Base-by-base conservation (phyloP, 1,139 yeast genomes). In the Yamadazyma friedrichii region DNA sequence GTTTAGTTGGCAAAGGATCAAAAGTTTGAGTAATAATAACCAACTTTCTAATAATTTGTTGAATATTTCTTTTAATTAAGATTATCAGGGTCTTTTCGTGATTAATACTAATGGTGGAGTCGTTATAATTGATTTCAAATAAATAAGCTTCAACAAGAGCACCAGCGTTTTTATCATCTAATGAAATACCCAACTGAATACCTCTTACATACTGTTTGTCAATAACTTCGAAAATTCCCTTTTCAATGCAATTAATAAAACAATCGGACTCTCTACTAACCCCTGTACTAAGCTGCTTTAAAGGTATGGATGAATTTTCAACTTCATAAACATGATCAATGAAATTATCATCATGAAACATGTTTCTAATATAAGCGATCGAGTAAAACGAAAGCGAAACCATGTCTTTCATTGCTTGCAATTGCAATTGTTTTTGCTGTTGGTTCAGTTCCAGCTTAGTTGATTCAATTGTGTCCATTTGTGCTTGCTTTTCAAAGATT, bases 21-120 rank as follows among this genome's bases (percentile, higher is more conserved):
- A 79, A 59, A 0, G 73, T 60, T 53, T 79, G 84, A 0, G 82
- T 76, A n/a, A 74, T 56, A 1, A 76, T 61, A 22, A 79, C 74
- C 40, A 79, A 65, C 42, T 74, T 59, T 50, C 69, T 67, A 63
- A 79, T 66, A 39, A 78, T 50, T 38, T 67, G 72, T 43, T 72
- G 22, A 9, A 46, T 44, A 12, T 41, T 39, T 16, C 42, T 46
- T 30, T 44, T 39, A 8, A 72, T 59, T 46, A 65, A 61, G 12
- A 6, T 24, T 11, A 10, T n/a, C 12, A 5, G 15, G 22, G 31
- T 16, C 2, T n/a, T 13, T 16, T 25, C 15, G 9, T 24, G 24
- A 15, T 36, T 27, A 13, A 25, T 13, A 31, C 3, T n/a, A 13
- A 31, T 22, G 4, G 9, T 28, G 4, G 13, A 10, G 6, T 39